phyloP scores from a whole-genome alignment of 257 asterid species.

The Osmanthus fragrans region DNA sequence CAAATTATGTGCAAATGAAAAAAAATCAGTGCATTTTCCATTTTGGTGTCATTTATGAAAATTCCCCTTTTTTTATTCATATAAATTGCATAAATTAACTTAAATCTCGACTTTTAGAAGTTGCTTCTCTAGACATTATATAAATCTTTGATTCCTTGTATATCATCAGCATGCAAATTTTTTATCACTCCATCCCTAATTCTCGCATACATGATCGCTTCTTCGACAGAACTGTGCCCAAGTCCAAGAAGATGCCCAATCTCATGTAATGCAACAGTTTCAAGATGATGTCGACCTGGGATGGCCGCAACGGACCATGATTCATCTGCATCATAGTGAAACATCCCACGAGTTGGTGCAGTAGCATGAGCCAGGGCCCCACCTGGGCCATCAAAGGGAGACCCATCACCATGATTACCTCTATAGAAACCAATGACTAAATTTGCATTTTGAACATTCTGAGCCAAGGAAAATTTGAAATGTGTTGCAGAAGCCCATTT shows the following conservation, averaged over 20 bases:
- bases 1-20: no score
- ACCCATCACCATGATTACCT: constrained; percentile 27
- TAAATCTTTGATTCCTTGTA: constrained; percentile 29
- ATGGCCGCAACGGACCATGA: constrained; percentile 11
- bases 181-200: constrained; percentile 12
- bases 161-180: constrained; percentile 28
- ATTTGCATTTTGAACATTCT: constrained; percentile 9
- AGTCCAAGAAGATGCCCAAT: constrained; percentile 49
- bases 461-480: constrained; percentile 19
- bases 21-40: no score
- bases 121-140: not conserved
- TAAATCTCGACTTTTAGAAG: not conserved
- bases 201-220: constrained; percentile 33
- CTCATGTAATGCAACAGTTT: constrained; percentile 40
- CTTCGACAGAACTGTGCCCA: constrained; percentile 27
- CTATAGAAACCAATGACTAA: constrained; percentile 26
- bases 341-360: constrained; percentile 30
- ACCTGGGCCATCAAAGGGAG: constrained; percentile 37
- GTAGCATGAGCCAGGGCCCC: constrained; percentile 39
- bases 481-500: constrained; percentile 29
- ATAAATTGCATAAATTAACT: not conserved
- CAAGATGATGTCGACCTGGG: constrained; percentile 16
- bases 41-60: no score
- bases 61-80: not conserved
- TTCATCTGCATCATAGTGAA: constrained; percentile 35